Base-by-base conservation (phyloP, 257 asterid genomes). In the Echites panduratus region DNA sequence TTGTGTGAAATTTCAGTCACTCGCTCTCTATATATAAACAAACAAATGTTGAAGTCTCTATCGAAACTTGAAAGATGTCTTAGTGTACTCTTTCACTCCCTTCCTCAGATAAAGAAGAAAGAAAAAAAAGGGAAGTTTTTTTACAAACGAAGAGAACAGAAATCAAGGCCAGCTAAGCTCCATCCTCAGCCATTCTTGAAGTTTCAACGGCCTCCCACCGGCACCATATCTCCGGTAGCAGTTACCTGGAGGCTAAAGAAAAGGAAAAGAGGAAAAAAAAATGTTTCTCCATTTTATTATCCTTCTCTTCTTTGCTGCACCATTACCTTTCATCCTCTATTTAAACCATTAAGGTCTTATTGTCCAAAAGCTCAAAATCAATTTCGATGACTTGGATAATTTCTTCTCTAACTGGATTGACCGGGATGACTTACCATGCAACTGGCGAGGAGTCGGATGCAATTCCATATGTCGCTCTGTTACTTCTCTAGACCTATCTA, bases 401-500 rank as follows among this genome's bases (percentile, higher is more conserved):
- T 86, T 76, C 75, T 86, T 95, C 68, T 83, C 96, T 53, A 78
- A 77, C 79, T 95, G 99, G 99, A 82, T 78, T 79, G 82, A 88
- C 3, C 26, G 61, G 47, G 91, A 87, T 68, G 81, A 62, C 3
- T 78, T 87, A 0, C 98, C 99, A 17, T 92, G 98, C 84, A 81
- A 71, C 56, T 95, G 99, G 99, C 79, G 70, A 59, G 98, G 96
- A 68, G 90, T 95, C 40, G 64, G 73, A 0, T 95, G 99, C 64
- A 94, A 90, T 73, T 26, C 84, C 1, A n/a, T 77, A 13, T 64
- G 79, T 22, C 72, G 65, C 40, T 79, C 96, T 9, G 98, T 95
- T 6, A 79, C 80, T 2, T 79, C 94, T 32, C 76, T 95, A 2
- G 98, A 95, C 84, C 90, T 95, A 61, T 84, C 98, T 57, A 87